Base-by-base conservation (phyloP, 768 basidiomycete species). In the Polyporus arcularius region DNA sequence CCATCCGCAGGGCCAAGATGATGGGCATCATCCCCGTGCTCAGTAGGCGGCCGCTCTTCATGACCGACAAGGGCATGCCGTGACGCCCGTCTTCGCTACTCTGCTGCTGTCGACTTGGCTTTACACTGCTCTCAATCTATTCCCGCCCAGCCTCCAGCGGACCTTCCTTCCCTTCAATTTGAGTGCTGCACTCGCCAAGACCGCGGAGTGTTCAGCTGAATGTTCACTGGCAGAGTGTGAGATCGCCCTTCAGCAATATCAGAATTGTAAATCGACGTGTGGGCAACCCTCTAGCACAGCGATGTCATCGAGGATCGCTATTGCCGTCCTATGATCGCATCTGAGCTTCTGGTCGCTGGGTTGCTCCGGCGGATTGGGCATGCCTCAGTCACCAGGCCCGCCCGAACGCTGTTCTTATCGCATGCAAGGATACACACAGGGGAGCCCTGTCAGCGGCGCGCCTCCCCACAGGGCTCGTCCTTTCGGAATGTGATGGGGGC, bases 1-100 rank as follows among this genome's bases (percentile, higher is more conserved):
- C 94, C 46, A 88, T 97, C 59, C 86, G 90, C 47, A 79, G 96
- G 60, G 90, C 96, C 60, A 92, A 89, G 76, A 88, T 88, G 82
- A 95, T 96, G 91, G 96, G 96, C 42, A 71, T 93, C 58, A 84
- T 96, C 55, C 90, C 93, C 4, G 64, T 76, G 26, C 65, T 67
- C 52, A 70, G 69, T 53, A 65, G 53, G 45, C 58, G 63, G 50
- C 40, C 52, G 12, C 49, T 64, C 21, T 41, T 15, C n/a, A 51
- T 30, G 18, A 11, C n/a, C 21, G 39, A 61, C 26, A 12, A 12
- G n/a, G 10, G 21, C 52, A 55, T 30, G 42, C 31, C 12, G 32
- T 51, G 53, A 45, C 21, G 15, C 8, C 15, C 15, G 42, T 43
- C 18, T 43, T 43, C 42, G 14, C 15, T 14, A 6, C 18, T 15